Base-by-base conservation (phyloP, 345 rosid species). In the Moricandia moricandioides region DNA sequence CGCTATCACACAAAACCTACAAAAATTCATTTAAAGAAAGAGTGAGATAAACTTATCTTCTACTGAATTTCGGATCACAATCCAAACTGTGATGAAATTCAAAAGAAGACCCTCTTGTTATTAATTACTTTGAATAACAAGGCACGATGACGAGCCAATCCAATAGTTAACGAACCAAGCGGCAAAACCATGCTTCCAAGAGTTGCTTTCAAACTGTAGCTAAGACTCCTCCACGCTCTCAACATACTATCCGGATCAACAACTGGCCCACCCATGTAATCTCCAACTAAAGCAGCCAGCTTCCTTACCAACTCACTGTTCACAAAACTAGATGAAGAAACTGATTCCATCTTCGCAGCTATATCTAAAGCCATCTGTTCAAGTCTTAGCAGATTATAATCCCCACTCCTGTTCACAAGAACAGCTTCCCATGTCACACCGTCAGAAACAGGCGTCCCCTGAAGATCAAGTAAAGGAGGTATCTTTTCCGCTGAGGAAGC, bases 141-240 rank as follows among this genome's bases (percentile, higher is more conserved):
- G 31, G 98, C 95, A 45, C 98, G 96, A 79, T 94, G 98, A 69
- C 97, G 97, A 77, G 98, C 91, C 88, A 94, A 76, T 67, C 98
- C 97, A 62, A 93, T 87, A 65, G 90, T 93, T 31, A 93, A 73
- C 63, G 97, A 89, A 79, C 98, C 98, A 75, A 93, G 90, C 0
- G 98, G 98, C 82, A 93, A 85, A 72, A 93, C 94, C 96, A 89
- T 86, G 84, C 98, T 89, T 33, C 92, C 90, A 34, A 87, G 92
- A 64, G 94, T 93, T 51, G 90, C 85, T 82, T 83, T 93, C 83
- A 93, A 83, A 77, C 90, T 85, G 83, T 81, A 86, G 71, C 89
- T 92, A 74, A 88, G 91, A 79, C 88, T 84, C 71, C 68, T 57
- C 91, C 96, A 93, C 60, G 87, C 91, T 81, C 87, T 86, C 62